Base-by-base conservation (phyloP, 148 eudicot genomes). In the Chenopodium album region DNA sequence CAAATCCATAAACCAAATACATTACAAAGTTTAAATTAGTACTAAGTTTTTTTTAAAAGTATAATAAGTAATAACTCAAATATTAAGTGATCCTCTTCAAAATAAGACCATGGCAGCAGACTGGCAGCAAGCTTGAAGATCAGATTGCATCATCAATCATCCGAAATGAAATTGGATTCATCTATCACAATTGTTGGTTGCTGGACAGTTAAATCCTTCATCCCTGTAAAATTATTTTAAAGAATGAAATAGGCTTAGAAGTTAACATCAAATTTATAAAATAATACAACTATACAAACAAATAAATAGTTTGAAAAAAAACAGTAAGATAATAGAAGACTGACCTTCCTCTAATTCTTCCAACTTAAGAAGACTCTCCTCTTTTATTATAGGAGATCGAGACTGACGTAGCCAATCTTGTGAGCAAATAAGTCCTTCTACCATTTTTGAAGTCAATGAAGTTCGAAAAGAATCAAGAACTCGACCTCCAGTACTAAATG, bases 401-500 rank as follows among this genome's bases (percentile, higher is more conserved):
- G 79, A 77, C 22, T 14, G n/a, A 44, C 71, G 71, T 8, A 63
- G n/a, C 79, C 79, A 76, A 76, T 76, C 69, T 76, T 63, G 79
- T 31, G 50, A 20, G 32, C 71, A 63, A 63, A 62, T 64, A 12
- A 62, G 48, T 10, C 71, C 32, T 9, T 77, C 79, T 2, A 77
- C 44, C 34, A 75, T 50, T 75, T 7, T 75, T 75, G 65, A 41
- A 28, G 77, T 75, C 10, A 75, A 54, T 17, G 54, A 77, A 41
- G 71, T 77, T 5, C 50, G 54, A 41, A 77, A 63, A 7, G 32
- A 32, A 64, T 63, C 54, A 14, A 41, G 68, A 9, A 77, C 70
- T 16, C 19, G 52, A 20, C 79, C 69, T 8, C 70, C 12, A 20
- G 75, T 72, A 46, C 75, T 72, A 44, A 72, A 72, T 17, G 52